A percentile compares a stretch with the other conserved stretches of the same genome.
Evolutionary conservation across 2,329 filamentous ascomycete species (phyloP).

Genomic region (Scleromitrula shiraiana): DNA sequence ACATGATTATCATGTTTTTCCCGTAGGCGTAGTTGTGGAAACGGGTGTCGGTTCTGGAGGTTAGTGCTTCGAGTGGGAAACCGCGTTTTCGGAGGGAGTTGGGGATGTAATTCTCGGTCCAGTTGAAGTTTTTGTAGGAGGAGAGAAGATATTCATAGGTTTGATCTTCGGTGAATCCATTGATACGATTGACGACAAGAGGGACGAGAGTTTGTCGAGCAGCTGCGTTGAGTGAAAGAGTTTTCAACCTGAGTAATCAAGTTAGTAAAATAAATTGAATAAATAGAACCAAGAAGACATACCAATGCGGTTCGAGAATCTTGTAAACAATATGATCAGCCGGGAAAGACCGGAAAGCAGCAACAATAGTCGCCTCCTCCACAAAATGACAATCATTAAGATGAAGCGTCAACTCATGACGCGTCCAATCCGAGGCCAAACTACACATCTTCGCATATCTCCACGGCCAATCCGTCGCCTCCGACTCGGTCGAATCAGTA

Average conservation of each 20-base stretch:
- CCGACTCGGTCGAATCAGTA: slow-evolving; percentile 24
- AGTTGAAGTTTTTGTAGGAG: slow-evolving; percentile 12
- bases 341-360: slow-evolving; percentile 7
- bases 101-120: slow-evolving; percentile 33
- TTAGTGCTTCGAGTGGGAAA: slow-evolving; percentile 32
- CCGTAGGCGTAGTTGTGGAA: slow-evolving; percentile 44
- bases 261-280: not conserved
- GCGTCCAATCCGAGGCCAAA: slow-evolving; percentile 3
- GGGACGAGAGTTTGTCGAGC: slow-evolving; percentile 1
- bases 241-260: slow-evolving; percentile 5
- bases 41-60: slow-evolving; percentile 23
- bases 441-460: slow-evolving; percentile 21
- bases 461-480: slow-evolving; percentile 43
- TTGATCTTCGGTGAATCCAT: slow-evolving; percentile 3
- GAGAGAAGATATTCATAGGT: slow-evolving; percentile 7
- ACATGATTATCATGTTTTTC: slow-evolving; percentile 38
- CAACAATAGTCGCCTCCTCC: slow-evolving; percentile 8
- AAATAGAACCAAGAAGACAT: not conserved
- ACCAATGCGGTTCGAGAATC: slow-evolving; percentile 10
- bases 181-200: slow-evolving; percentile 1
- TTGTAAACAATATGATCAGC: slow-evolving; percentile 9
- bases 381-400: slow-evolving; percentile 12
- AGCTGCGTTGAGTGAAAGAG: slow-evolving; percentile 7
- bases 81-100: slow-evolving; percentile 37
- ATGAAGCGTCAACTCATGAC: slow-evolving; percentile 9